Evolutionary conservation across 2,329 filamentous ascomycete species (phyloP).

Genomic region (Trichophyton simii): DNA sequence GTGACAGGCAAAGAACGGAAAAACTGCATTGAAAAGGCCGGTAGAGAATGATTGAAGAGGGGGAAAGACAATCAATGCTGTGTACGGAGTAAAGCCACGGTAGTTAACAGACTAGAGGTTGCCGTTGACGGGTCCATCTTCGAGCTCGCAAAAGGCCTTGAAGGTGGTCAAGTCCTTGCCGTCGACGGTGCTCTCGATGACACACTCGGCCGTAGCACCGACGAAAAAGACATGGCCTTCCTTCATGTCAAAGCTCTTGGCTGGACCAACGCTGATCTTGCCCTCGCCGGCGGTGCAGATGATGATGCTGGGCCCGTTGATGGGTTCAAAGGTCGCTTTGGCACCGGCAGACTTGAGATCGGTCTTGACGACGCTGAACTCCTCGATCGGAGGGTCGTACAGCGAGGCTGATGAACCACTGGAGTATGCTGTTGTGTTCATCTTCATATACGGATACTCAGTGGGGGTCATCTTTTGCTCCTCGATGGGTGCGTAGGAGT

Average conservation of each 20-base stretch:
- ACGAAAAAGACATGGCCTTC: conserved; percentile 72
- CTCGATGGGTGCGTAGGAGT: conserved; percentile 85
- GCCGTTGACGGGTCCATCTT: conserved; percentile 29
- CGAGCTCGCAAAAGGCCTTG: conserved; percentile 78
- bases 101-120: conserved; percentile 14
- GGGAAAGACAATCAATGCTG: no score
- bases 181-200: conserved; percentile 54
- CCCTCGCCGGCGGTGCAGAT: conserved; percentile 80
- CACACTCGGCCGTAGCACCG: conserved; percentile 71
- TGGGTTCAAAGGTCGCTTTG: conserved; percentile 76
- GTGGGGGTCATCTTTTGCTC: conserved; percentile 84
- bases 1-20: no score
- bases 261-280: conserved; percentile 66
- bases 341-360: conserved; percentile 56
- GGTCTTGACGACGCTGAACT: conserved; percentile 81
- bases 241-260: conserved; percentile 59
- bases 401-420: conserved; percentile 59
- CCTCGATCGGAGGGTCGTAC: conserved; percentile 93
- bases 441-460: conserved; percentile 72
- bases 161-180: conserved; percentile 67
- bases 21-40: no score
- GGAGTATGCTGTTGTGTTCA: conserved; percentile 72
- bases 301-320: conserved; percentile 81
- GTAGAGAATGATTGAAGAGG: no score
- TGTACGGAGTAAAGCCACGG: no score